Evolutionary conservation across 306 rosid genomes (phyloP).

Genomic region (Quercus bicolor): DNA sequence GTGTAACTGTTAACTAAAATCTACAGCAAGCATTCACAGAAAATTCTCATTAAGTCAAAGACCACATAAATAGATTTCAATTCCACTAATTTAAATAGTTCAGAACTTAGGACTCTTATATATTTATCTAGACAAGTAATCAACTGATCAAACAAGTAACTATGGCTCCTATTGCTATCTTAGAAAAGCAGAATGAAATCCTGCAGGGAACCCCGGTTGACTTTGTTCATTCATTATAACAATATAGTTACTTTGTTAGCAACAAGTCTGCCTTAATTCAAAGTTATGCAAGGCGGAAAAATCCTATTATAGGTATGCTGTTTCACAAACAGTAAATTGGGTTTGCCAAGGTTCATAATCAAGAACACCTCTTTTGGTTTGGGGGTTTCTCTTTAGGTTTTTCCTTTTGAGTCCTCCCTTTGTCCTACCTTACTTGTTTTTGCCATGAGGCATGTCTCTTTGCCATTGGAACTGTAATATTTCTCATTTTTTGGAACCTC

Average conservation of each 20-base stretch:
- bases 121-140: neutral
- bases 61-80: neutral
- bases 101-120: neutral
- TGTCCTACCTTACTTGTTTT: conserved; percentile 32
- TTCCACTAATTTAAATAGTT: neutral
- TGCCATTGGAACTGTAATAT: conserved; percentile 22
- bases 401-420: conserved; percentile 44
- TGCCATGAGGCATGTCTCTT: conserved; percentile 31
- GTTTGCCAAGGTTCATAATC: neutral
- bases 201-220: neutral
- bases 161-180: neutral
- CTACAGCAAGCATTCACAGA: conserved; percentile 6
- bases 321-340: neutral
- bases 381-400: conserved; percentile 57
- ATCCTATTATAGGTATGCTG: neutral
- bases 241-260: neutral
- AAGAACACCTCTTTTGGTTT: conserved; percentile 1
- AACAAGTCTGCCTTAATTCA: neutral
- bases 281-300: neutral
- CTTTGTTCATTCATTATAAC: neutral
- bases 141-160: neutral
- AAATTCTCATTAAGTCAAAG: neutral
- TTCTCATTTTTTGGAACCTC: conserved; percentile 4
- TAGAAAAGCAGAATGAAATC: neutral
- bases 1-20: neutral